phyloP scores from a whole-genome alignment of 2,329 filamentous ascomycete genomes.

The Metarhizium robertsii region DNA sequence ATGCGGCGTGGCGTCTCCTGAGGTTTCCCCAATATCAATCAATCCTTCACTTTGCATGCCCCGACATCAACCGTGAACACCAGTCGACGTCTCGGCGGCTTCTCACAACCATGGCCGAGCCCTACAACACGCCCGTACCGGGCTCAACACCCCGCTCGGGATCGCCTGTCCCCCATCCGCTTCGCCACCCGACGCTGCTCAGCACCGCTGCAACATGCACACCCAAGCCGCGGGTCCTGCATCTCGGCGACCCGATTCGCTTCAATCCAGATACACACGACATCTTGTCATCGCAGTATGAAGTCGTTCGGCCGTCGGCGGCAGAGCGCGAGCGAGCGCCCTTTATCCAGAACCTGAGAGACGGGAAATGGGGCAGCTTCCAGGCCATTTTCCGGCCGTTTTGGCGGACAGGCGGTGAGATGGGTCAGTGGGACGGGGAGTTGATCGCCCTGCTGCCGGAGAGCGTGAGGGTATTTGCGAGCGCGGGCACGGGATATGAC shows the following conservation, averaged over 20 bases:
- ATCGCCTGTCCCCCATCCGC: conserved; percentile 24
- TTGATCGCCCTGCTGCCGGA: conserved; percentile 45
- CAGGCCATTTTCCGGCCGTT: conserved; percentile 49
- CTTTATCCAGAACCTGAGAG: conserved; percentile 39
- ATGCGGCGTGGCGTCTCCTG: too few relatives aligned
- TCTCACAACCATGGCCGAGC: conserved; percentile 32
- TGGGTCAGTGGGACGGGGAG: conserved; percentile 55
- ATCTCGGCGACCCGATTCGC: conserved; percentile 57
- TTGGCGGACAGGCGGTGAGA: conserved; percentile 55
- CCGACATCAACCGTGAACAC: too few relatives aligned
- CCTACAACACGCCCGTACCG: conserved; percentile 36
- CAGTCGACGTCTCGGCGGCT: not conserved
- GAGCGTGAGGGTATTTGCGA: conserved; percentile 51
- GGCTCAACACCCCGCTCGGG: conserved; percentile 33
- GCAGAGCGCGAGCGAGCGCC: conserved; percentile 40
- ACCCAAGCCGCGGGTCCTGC: conserved; percentile 51
- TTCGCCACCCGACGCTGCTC: not conserved
- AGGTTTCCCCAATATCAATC: too few relatives aligned
- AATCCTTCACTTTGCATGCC: not conserved
- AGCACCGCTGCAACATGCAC: conserved; percentile 3
- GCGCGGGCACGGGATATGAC: conserved; percentile 56
- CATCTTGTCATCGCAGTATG: conserved; percentile 32
- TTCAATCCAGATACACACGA: conserved; percentile 39
- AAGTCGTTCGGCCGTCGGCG: conserved; percentile 40
- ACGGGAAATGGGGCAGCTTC: conserved; percentile 46